Conservation (phyloP, 192 early-diverging fungal species). For the Chytriomyces confervae region DNA sequence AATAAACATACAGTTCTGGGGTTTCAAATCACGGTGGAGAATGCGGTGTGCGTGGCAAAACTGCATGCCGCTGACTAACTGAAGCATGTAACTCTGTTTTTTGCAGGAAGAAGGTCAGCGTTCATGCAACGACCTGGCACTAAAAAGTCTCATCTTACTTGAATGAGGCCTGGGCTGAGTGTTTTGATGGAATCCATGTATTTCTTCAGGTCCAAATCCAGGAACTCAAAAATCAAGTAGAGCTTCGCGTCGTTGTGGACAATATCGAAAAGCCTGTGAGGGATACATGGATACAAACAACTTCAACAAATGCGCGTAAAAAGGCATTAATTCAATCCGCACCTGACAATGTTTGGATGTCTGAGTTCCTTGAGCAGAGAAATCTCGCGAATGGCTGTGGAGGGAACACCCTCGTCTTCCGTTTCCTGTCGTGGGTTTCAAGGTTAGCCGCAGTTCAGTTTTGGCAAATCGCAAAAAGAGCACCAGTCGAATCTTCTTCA, state of each 20-base stretch:
- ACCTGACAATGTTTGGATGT: constrained; percentile 86
- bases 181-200: constrained; percentile 75
- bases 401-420: constrained; percentile 87
- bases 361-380: constrained; percentile 96
- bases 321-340: background rate
- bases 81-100: constrained; percentile 85
- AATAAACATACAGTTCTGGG: constrained; percentile 75
- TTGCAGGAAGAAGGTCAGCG: background rate
- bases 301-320: background rate
- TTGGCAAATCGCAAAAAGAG: constrained; percentile 48
- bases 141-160: constrained; percentile 43
- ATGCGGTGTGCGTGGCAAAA: constrained; percentile 92
- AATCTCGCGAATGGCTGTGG: constrained; percentile 97
- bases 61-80: constrained; percentile 82
- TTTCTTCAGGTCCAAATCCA: constrained; percentile 89
- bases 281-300: constrained; percentile 5
- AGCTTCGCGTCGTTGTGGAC: constrained; percentile 85
- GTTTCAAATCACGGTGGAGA: constrained; percentile 95
- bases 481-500: constrained; percentile 94
- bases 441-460: background rate
- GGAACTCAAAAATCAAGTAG: constrained; percentile 94
- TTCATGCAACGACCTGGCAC: background rate
- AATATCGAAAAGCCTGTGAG: constrained; percentile 76
- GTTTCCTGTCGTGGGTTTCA: constrained; percentile 26
- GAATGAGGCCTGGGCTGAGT: constrained; percentile 62